These are phyloP conservation scores for Tarenaya hassleriana DNA, from an alignment of 345 rosid species.

Conservation along the genomic window DNA sequence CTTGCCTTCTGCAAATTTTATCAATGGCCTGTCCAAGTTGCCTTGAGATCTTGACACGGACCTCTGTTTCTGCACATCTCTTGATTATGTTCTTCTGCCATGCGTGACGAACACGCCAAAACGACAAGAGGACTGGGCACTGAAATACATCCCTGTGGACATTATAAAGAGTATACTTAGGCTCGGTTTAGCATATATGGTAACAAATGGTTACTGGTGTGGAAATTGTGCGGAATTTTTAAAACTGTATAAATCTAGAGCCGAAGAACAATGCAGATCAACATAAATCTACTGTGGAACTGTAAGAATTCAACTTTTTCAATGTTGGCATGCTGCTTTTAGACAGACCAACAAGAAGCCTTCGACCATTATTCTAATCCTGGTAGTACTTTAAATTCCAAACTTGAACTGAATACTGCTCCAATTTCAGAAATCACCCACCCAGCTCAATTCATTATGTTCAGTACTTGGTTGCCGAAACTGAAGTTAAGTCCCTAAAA, in stretches of 20 bases:
- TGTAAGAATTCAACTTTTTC: too few relatives aligned
- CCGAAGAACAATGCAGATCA: too few relatives aligned
- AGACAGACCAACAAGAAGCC: too few relatives aligned
- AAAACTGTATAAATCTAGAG: conserved; percentile 4
- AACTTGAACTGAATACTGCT: neutral
- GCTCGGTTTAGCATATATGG: neutral
- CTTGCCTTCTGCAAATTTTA: conserved; percentile 56
- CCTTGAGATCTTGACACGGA: conserved; percentile 49
- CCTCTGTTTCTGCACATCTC: conserved; percentile 60
- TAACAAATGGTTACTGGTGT: conserved; percentile 7
- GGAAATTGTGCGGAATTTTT: too few relatives aligned
- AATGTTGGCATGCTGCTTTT: too few relatives aligned
- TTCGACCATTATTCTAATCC: too few relatives aligned
- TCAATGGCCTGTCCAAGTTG: conserved; percentile 59
- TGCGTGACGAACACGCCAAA: conserved; percentile 80
- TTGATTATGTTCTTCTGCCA: conserved; percentile 88
- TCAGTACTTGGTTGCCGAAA: neutral
- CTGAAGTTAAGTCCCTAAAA: too few relatives aligned
- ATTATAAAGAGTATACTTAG: conserved; percentile 18
- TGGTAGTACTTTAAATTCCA: neutral
- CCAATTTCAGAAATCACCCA: conserved; percentile 1
- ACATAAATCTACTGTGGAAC: too few relatives aligned
- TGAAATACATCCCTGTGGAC: conserved; percentile 91
- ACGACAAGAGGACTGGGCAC: conserved; percentile 70
- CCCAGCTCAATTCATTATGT: neutral